Percentiles rank a stretch among this genome's conserved stretches.
Conservation (phyloP, 495 filamentous ascomycete species). For the Chaetomium cochliodes region DNA sequence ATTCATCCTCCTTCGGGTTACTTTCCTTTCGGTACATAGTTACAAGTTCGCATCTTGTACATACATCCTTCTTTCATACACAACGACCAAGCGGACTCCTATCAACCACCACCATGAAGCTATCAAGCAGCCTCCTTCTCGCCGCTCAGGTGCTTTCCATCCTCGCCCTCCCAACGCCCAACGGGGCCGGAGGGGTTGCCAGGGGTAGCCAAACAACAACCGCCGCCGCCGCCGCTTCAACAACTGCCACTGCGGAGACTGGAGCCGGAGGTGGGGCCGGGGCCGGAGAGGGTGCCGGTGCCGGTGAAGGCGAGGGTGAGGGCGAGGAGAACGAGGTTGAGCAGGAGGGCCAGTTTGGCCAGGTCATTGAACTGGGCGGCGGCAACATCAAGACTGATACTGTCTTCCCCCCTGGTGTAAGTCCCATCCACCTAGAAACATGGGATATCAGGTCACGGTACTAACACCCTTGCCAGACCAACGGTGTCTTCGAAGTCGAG, state of each 20-base stretch:
- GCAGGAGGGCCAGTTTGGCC: constrained; percentile 29
- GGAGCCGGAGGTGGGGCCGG: neutral
- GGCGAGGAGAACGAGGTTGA: constrained; percentile 31
- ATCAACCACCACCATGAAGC: constrained; percentile 29
- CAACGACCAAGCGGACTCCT: neutral
- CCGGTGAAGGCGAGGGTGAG: constrained; percentile 7
- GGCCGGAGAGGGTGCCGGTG: neutral
- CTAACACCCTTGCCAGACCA: constrained; percentile 21
- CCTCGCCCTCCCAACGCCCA: constrained; percentile 25
- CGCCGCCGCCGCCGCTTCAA: constrained; percentile 18
- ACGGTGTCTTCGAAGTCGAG: constrained; percentile 41
- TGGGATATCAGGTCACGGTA: neutral
- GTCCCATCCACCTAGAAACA: constrained; percentile 3
- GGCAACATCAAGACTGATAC: constrained; percentile 35
- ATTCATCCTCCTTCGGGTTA: neutral
- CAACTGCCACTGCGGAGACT: constrained; percentile 12
- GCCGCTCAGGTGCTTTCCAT: constrained; percentile 32
- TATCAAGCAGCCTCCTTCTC: constrained; percentile 27
- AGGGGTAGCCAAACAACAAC: constrained; percentile 2
- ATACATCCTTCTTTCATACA: constrained; percentile 1
- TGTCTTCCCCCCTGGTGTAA: constrained; percentile 32
- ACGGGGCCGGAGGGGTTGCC: constrained; percentile 8
- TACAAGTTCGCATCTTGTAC: neutral
- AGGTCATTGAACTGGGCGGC: constrained; percentile 26
- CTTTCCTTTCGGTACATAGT: constrained; percentile 3